Evolutionary conservation across 176 grass and related monocot genomes (phyloP).

Genomic region (Phoenix dactylifera): DNA sequence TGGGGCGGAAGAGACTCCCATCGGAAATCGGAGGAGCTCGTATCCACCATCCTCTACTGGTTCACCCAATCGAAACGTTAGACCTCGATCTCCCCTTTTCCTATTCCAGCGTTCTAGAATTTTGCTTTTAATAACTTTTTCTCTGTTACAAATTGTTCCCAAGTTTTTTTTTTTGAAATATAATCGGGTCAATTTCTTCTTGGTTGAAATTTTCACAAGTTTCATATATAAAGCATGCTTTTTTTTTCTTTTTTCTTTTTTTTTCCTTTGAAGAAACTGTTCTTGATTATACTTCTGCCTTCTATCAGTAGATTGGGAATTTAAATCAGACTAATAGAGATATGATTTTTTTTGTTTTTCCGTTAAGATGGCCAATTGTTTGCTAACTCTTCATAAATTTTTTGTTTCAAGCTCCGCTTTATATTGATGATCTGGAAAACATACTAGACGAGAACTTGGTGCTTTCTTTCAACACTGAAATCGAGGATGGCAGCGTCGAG

Average conservation of each 20-base stretch:
- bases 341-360: no score
- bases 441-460: slow-evolving; percentile 44
- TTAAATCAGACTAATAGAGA: no score
- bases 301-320: no score
- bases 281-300: no score
- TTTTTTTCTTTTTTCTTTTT: no score
- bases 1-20: slow-evolving; percentile 74
- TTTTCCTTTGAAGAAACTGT: no score
- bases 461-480: slow-evolving; percentile 42
- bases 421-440: slow-evolving; percentile 68
- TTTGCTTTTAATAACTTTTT: neutral
- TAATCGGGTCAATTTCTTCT: neutral
- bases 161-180: no score
- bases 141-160: neutral
- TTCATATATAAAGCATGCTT: neutral
- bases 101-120: neutral
- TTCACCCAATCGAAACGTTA: slow-evolving; percentile 55
- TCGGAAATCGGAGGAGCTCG: slow-evolving; percentile 49
- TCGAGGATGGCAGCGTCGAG: slow-evolving; percentile 65
- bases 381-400: neutral
- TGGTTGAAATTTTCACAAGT: neutral
- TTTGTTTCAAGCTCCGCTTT: slow-evolving; percentile 41
- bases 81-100: neutral
- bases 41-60: slow-evolving; percentile 42
- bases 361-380: no score